phyloP scores from a whole-genome alignment of 1,139 yeast species.

The Nakaseomyces bracarensis region DNA sequence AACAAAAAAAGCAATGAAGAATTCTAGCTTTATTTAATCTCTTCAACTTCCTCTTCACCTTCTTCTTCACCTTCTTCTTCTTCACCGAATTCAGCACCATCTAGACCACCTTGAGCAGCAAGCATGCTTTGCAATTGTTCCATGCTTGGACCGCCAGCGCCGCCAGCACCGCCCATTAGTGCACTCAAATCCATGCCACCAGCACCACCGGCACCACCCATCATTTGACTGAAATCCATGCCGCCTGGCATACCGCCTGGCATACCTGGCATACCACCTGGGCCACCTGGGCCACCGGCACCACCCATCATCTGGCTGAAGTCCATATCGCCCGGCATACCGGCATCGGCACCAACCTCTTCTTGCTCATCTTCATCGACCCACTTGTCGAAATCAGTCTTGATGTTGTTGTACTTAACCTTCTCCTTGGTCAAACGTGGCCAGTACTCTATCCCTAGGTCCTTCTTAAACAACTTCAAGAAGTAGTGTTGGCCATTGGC shows the following conservation, averaged over 20 bases:
- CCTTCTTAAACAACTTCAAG: conserved; percentile 56
- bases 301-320: conserved; percentile 31
- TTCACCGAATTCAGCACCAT: conserved; percentile 26
- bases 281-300: conserved; percentile 32
- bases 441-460: conserved; percentile 71
- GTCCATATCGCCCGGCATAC: conserved; percentile 35
- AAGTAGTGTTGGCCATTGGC: conserved; percentile 71
- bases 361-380: conserved; percentile 93
- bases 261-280: conserved; percentile 32
- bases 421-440: conserved; percentile 79
- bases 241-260: conserved; percentile 28
- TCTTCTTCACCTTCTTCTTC: conserved; percentile 12
- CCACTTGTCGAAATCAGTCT: conserved; percentile 97
- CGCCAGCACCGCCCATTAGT: conserved; percentile 32
- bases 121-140: conserved; percentile 13
- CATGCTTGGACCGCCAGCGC: conserved; percentile 34
- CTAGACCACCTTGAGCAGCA: conserved; percentile 32
- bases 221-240: conserved; percentile 30
- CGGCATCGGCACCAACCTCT: conserved; percentile 44
- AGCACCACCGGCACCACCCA: conserved; percentile 33
- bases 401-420: conserved; percentile 61
- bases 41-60: conserved; percentile 10
- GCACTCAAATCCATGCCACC: conserved; percentile 33
- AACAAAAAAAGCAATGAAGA: too few relatives aligned
- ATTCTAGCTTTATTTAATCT: conserved; percentile 1